Evolutionary conservation across 768 basidiomycete genomes (phyloP).

Genomic region (Strobilomyces dryophilus): DNA sequence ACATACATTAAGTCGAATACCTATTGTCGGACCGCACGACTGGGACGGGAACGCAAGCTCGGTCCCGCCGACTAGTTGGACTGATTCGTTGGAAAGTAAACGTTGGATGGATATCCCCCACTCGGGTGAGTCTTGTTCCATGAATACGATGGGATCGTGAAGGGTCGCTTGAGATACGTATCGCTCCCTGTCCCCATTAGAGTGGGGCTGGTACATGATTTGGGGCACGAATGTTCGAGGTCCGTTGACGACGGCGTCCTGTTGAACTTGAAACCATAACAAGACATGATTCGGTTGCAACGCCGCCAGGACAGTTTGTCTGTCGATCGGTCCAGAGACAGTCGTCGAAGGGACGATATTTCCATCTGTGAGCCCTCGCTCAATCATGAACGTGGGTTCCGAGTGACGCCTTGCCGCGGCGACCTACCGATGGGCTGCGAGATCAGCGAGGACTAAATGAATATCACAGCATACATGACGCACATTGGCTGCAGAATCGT

Average conservation of each 20-base stretch:
- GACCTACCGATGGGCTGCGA: background rate
- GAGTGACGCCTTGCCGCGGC: background rate
- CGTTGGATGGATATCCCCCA: conserved; percentile 57
- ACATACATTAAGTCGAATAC: conserved; percentile 61
- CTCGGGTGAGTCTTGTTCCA: conserved; percentile 45
- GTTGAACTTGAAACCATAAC: background rate
- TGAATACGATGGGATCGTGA: conserved; percentile 58
- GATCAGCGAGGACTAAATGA: background rate
- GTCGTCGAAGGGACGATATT: background rate
- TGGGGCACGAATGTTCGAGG: conserved; percentile 57
- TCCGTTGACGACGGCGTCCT: conserved; percentile 16
- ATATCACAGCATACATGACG: conserved; percentile 5
- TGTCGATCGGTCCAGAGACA: background rate
- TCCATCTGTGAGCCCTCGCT: background rate
- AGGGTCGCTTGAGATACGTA: conserved; percentile 65
- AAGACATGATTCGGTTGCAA: background rate
- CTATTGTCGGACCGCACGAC: conserved; percentile 63
- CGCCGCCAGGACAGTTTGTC: background rate
- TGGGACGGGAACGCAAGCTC: conserved; percentile 52
- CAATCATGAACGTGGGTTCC: background rate
- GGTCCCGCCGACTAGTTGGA: conserved; percentile 47
- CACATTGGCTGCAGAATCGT: background rate
- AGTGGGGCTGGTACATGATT: conserved; percentile 64
- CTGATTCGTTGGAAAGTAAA: conserved; percentile 52
- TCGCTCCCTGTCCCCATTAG: conserved; percentile 62